Evolutionary conservation across 371 early-diverging fungal species (phyloP), one percentile per base, ranked within the genome.

Genomic region (Rhizopus arrhizus): DNA sequence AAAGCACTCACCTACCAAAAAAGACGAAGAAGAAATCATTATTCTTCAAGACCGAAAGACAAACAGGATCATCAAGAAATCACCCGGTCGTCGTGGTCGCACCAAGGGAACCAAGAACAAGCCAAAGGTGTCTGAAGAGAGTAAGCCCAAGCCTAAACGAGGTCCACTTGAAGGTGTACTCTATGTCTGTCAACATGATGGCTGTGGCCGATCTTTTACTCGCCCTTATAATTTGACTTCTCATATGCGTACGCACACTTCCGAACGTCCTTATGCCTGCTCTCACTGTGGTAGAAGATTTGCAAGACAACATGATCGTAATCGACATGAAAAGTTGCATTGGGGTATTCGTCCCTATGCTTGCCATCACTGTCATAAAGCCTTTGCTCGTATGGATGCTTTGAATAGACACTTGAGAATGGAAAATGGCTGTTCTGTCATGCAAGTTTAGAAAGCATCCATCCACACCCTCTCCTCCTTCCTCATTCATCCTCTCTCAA

Each of bases 201-300:
- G 81, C 2, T 91, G 91, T 73, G 79, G 70, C 34, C 84, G 82
- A 69, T 79, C 80, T 13, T 91, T 91, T 61, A 81, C 89, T 32
- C 75, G 89, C 12, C 84, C 79, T 16, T 90, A 88, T 57, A 91
- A 89, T 58, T 72, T 90, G 10, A 87, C 82, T 47, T 88, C 89
- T n/a, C 96, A 95, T 64, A 70, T 91, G 75, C 89, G 95, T 34
- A 91, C 91, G 33, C 95, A 95, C 69, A 91, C 92, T 34, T 90
- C 92, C 11, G 90, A 91, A 70, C 79, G 87, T 32, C 91, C 91
- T 4, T 91, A 87, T 66, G 64, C 69, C 45, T 80, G 77, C 32
- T 58, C 67, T 53, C 68, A 71, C 29, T 85, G 85, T 58, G 77
- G 72, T 3, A 68, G 79, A 41, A 66, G 68, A 31, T 86, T 86